A percentile compares a stretch with the other conserved stretches of the same genome.
These are phyloP conservation scores for Cutaneotrichosporon sp. DNA, from an alignment of 1,284 basidiomycete genomes.

Conservation along the genomic window DNA sequence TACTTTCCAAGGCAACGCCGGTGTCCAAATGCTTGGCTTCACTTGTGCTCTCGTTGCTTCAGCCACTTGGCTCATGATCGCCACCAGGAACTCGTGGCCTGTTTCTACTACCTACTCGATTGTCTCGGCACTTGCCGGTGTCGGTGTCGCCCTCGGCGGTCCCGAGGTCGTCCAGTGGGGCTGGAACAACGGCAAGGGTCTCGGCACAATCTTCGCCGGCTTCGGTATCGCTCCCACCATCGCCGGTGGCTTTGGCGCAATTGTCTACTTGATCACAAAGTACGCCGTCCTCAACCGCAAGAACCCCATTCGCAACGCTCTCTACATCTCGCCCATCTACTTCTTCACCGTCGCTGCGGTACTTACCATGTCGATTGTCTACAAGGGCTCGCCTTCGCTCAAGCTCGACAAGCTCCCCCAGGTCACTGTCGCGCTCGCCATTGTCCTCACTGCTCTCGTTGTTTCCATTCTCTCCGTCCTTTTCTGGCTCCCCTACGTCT, in stretches of 20 bases:
- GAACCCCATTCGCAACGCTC: constrained; percentile 44
- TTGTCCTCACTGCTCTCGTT: constrained; percentile 53
- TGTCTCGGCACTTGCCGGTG: constrained; percentile 56
- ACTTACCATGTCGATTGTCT: constrained; percentile 50
- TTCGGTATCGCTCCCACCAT: constrained; percentile 51
- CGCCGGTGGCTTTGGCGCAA: constrained; percentile 54
- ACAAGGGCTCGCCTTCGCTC: constrained; percentile 52
- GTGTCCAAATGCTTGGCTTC: constrained; percentile 56
- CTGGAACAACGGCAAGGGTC: constrained; percentile 57
- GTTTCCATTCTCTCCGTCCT: constrained; percentile 51
- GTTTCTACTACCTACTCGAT: constrained; percentile 56
- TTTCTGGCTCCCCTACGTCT: constrained; percentile 58
- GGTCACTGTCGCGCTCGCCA: constrained; percentile 52
- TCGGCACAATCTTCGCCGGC: constrained; percentile 55
- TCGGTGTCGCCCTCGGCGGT: constrained; percentile 56
- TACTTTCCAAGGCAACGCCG: constrained; percentile 54
- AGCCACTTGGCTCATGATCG: constrained; percentile 54
- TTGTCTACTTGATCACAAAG: constrained; percentile 55
- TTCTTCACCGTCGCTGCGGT: constrained; percentile 52
- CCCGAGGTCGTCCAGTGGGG: constrained; percentile 55
- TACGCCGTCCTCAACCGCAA: constrained; percentile 51
- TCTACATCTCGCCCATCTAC: constrained; percentile 53
- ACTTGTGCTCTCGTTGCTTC: constrained; percentile 53
- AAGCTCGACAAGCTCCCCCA: constrained; percentile 49
- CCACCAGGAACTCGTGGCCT: constrained; percentile 52